Conservation (phyloP, 805 yeast species). For the Komagataella ulmi region DNA sequence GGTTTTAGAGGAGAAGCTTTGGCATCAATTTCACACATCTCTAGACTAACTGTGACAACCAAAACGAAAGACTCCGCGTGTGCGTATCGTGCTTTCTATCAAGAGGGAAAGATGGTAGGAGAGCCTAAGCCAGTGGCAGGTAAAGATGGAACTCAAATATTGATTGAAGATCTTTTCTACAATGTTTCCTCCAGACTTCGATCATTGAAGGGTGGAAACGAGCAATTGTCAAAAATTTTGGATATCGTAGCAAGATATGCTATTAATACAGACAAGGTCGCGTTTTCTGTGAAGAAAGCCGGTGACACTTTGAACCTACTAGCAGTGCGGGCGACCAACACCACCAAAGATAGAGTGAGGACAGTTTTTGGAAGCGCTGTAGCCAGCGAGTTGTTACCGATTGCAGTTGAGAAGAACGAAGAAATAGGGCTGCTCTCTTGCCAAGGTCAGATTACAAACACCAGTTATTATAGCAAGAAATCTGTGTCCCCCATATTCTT, state of each 20-base stretch:
- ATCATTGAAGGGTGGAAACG: slow-evolving; percentile 50
- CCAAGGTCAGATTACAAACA: slow-evolving; percentile 52
- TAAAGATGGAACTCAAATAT: slow-evolving; percentile 69
- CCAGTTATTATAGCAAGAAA: slow-evolving; percentile 61
- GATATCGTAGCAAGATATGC: slow-evolving; percentile 82
- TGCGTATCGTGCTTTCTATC: slow-evolving; percentile 62
- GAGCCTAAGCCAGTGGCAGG: slow-evolving; percentile 77
- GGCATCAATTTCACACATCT: slow-evolving; percentile 85
- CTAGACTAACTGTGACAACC: slow-evolving; percentile 71
- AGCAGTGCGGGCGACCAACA: slow-evolving; percentile 35
- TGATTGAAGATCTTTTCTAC: slow-evolving; percentile 81
- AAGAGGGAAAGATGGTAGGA: slow-evolving; percentile 48
- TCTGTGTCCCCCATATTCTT: slow-evolving; percentile 60
- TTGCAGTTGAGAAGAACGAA: slow-evolving; percentile 21
- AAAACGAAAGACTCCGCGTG: slow-evolving; percentile 45
- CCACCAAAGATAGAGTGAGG: slow-evolving; percentile 57
- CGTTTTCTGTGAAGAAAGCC: slow-evolving; percentile 65
- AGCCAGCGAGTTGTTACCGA: slow-evolving; percentile 47
- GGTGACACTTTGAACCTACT: slow-evolving; percentile 66
- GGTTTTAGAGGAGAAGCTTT: slow-evolving; percentile 97
- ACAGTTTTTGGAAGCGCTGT: slow-evolving; percentile 57
- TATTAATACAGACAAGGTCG: slow-evolving; percentile 54
- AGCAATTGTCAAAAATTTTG: slow-evolving; percentile 64
- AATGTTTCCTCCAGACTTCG: slow-evolving; percentile 71
- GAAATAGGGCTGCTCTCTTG: slow-evolving; percentile 38